Conservation (phyloP, 306 rosid species). For the Rosa multiflora region DNA sequence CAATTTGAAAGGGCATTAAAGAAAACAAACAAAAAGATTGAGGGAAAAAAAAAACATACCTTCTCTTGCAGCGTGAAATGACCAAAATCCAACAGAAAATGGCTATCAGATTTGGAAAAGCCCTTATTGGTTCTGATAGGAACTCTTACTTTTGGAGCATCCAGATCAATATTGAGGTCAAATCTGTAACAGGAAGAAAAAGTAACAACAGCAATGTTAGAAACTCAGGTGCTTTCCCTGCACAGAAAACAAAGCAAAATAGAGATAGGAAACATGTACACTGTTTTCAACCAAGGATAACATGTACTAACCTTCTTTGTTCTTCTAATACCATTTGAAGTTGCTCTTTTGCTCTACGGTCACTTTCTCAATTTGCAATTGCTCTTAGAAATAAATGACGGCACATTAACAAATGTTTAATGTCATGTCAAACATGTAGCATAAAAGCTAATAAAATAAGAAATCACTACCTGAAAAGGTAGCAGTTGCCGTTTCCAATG, state of each 20-base stretch:
- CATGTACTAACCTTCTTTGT: too few species aligned
- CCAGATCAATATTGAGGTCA: slow-evolving; percentile 90
- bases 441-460: background rate
- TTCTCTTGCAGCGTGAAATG: slow-evolving; percentile 81
- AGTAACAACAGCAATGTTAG: slow-evolving; percentile 12
- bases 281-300: too few species aligned
- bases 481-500: slow-evolving; percentile 89
- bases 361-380: too few species aligned
- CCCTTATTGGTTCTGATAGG: slow-evolving; percentile 39
- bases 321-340: too few species aligned
- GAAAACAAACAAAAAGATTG: background rate
- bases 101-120: slow-evolving; percentile 69
- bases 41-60: slow-evolving; percentile 40
- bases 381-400: too few species aligned
- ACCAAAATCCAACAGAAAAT: slow-evolving; percentile 94
- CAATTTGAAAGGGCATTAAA: slow-evolving; percentile 22
- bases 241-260: too few species aligned
- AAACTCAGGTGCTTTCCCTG: background rate
- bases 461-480: slow-evolving; percentile 64
- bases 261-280: too few species aligned
- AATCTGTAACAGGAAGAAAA: slow-evolving; percentile 61
- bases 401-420: too few species aligned
- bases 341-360: too few species aligned
- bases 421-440: too few species aligned
- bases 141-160: slow-evolving; percentile 82